phyloP scores from a whole-genome alignment of 345 rosid species.

The Pistacia atlantica region DNA sequence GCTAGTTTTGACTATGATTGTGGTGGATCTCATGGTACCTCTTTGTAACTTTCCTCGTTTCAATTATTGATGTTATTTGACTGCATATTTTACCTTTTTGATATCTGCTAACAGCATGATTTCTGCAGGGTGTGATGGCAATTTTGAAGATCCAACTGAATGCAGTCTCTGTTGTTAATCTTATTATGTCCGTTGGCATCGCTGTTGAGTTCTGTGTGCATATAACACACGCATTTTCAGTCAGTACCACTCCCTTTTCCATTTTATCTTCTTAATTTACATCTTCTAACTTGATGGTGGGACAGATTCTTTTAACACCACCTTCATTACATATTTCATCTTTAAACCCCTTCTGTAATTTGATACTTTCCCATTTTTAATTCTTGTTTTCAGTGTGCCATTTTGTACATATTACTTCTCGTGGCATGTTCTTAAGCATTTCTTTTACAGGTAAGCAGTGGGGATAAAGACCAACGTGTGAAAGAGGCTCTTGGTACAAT shows the following conservation, averaged over 20 bases:
- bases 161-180: slow-evolving; percentile 94
- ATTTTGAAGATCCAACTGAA: slow-evolving; percentile 85
- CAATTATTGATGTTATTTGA: not conserved
- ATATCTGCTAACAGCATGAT: slow-evolving; percentile 25
- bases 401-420: slow-evolving; percentile 1
- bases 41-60: not conserved
- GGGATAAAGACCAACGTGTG: slow-evolving; percentile 74
- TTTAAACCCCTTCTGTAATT: not conserved
- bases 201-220: slow-evolving; percentile 98
- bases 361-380: not conserved
- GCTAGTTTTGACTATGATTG: slow-evolving; percentile 82
- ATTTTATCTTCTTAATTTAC: not conserved
- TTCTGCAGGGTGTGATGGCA: slow-evolving; percentile 94
- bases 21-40: slow-evolving; percentile 85
- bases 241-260: slow-evolving; percentile 39
- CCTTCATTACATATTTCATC: not conserved
- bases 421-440: slow-evolving; percentile 10
- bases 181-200: slow-evolving; percentile 93
- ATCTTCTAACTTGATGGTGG: not conserved
- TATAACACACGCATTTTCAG: slow-evolving; percentile 87
- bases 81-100: not conserved
- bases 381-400: not conserved
- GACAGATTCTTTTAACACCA: not conserved
- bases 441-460: slow-evolving; percentile 64
- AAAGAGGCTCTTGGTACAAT: slow-evolving; percentile 83